Evolutionary conservation across 345 rosid species (phyloP), one percentile per base, ranked within the genome.

Genomic region (Eutrema japonicum): DNA sequence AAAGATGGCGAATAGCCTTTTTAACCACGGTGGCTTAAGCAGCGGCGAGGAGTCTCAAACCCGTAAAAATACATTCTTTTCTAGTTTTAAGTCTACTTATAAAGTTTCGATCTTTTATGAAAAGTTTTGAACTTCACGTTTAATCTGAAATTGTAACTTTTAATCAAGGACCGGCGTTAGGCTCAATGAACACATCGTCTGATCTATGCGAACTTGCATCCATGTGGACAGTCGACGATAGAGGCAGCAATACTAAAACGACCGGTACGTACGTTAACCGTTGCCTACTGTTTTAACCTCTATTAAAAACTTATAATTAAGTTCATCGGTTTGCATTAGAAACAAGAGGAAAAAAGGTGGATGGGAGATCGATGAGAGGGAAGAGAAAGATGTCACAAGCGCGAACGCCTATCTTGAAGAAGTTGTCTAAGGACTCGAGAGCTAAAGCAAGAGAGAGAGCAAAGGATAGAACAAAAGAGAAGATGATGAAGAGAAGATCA

Each of bases 361-460:
- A 72, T 45, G 66, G 75, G 52, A 50, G 80, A 82, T 50, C 77
- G 64, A 32, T 67, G 72, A 35, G 63, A 58, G 72, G 72, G 69
- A 77, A 77, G 58, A 66, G 73, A 60, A 71, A 66, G 77, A 66
- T 66, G 45, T 11, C 30, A 41, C 64, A 77, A 43, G 64, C 69
- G 12, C 60, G 77, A 35, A 50, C 49, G 3, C 64, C 68, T 10
- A 50, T 66, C 52, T 66, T 77, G 38, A 77, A 59, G 77, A 66
- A 66, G 73, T 7, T 77, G 29, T 66, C 87, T 5, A 87, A 74
- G 72, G 95, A 87, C 30, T 73, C 53, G 2, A 84, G 97, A 61
- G 82, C 63, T 4, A 84, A 78, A 79, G 96, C 93, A 12, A 85
- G 97, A 72, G 93, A 73, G 11, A 78, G 91, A 66, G 97, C 97